Evolutionary conservation across 192 early-diverging fungal species (phyloP), one percentile per base, ranked within the genome.

Genomic region (Umbelopsis sp.): DNA sequence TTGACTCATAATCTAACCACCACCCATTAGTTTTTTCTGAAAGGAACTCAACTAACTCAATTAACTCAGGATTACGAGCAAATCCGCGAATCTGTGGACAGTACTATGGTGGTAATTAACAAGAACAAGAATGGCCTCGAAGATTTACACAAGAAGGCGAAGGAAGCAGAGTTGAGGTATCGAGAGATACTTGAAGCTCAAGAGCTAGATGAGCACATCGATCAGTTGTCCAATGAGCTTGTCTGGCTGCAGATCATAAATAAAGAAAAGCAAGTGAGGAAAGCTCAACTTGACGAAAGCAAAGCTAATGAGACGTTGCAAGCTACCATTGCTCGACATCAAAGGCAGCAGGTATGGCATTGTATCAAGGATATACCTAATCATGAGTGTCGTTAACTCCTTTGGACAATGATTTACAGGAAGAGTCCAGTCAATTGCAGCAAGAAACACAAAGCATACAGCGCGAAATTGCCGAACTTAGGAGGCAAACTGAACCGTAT

Each of bases 11-110:
- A 2, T 22, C 22, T 50, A 22, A 70, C 41, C 20, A 49, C 61
- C 15, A 22, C 47, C 15, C 23, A n/a, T 33, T 16, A 85, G 77
- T 94, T 97, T 58, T 98, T 97, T 66, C 81, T 92, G 72, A 89
- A 88, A 53, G 97, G 96, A 51, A 96, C 95, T 1, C 92, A 92
- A 74, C 80, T 98, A 18, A 79, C 82, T 8, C 92, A 94, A 76
- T 83, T 98, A 15, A 84, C 82, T 46, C 69, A 79, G 16, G 95
- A 97, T 76, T 91, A 94, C 58, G 82, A 85, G 49, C 51, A 74
- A 4, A 79, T 94, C 12, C 83, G 87, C 16, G 82, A 88, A 48
- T 81, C 78, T 49, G 77, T 90, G 5, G 85, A 87, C 8, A 82
- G 76, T 0, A 83, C 84, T 37, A 77, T 84, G 35, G 77, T 67